Evolutionary conservation across 2,329 filamentous ascomycete species (phyloP).

Genomic region (Claviceps sp.): DNA sequence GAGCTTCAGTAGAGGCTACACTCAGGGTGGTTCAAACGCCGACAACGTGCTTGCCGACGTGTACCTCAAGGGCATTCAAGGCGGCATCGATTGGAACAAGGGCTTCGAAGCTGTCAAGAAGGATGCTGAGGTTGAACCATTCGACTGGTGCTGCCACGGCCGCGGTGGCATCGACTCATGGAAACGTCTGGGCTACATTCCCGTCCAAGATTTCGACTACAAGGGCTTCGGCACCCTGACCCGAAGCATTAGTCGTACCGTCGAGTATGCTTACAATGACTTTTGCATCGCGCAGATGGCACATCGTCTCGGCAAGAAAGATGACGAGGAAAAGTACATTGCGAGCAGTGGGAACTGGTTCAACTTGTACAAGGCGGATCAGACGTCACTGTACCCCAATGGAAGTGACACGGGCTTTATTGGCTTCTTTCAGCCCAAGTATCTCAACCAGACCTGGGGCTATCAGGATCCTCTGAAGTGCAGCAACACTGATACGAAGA

Average conservation of each 20-base stretch:
- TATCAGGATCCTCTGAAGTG: slow-evolving; percentile 56
- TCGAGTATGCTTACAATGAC: slow-evolving; percentile 71
- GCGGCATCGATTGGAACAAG: slow-evolving; percentile 50
- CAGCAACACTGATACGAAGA: slow-evolving; percentile 37
- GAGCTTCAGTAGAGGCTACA: slow-evolving; percentile 61
- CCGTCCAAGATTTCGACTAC: slow-evolving; percentile 53
- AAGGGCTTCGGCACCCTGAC: slow-evolving; percentile 57
- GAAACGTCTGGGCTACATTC: slow-evolving; percentile 60
- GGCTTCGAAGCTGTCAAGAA: slow-evolving; percentile 60
- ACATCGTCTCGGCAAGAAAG: slow-evolving; percentile 35
- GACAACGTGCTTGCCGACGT: slow-evolving; percentile 56
- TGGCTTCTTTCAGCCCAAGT: slow-evolving; percentile 59
- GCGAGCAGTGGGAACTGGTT: slow-evolving; percentile 50
- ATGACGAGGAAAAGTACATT: slow-evolving; percentile 46
- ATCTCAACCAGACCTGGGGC: slow-evolving; percentile 53
- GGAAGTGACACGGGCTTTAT: slow-evolving; percentile 49
- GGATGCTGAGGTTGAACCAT: slow-evolving; percentile 58
- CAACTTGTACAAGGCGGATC: slow-evolving; percentile 49
- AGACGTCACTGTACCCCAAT: slow-evolving; percentile 38
- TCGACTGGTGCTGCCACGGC: slow-evolving; percentile 57
- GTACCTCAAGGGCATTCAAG: slow-evolving; percentile 49
- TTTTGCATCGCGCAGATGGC: slow-evolving; percentile 55
- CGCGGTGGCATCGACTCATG: slow-evolving; percentile 59
- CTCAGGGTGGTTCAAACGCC: slow-evolving; percentile 63
- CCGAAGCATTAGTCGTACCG: slow-evolving; percentile 55